Percentiles rank a stretch among this genome's conserved stretches.
Conservation (phyloP, 2,329 filamentous ascomycete genomes). For the Pseudocercospora pini-densiflorae region DNA sequence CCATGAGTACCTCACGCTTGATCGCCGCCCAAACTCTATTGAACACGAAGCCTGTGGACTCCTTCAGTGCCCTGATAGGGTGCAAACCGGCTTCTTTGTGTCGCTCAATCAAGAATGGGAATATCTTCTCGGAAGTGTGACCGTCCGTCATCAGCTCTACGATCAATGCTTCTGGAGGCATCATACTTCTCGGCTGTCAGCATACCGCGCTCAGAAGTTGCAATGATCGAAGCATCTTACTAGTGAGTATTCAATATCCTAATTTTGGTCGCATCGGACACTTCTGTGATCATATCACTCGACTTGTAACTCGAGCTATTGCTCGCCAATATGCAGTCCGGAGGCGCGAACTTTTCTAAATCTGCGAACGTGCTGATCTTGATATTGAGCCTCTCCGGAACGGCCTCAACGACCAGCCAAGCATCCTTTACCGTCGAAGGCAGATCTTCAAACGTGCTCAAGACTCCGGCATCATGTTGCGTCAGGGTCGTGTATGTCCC, state of each 20-base stretch:
- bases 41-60: slow-evolving; percentile 61
- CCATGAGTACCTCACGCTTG: slow-evolving; percentile 56
- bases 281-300: slow-evolving; percentile 52
- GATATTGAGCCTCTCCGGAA: slow-evolving; percentile 56
- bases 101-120: slow-evolving; percentile 51
- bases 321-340: slow-evolving; percentile 55
- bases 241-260: slow-evolving; percentile 58
- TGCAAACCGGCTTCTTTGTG: slow-evolving; percentile 48
- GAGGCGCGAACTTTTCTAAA: slow-evolving; percentile 48
- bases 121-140: slow-evolving; percentile 47
- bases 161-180: slow-evolving; percentile 45
- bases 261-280: slow-evolving; percentile 44
- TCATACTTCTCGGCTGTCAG: slow-evolving; percentile 3
- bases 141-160: slow-evolving; percentile 62
- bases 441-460: slow-evolving; percentile 36
- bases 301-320: slow-evolving; percentile 61
- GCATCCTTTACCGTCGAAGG: slow-evolving; percentile 48
- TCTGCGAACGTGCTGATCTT: slow-evolving; percentile 56
- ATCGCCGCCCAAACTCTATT: slow-evolving; percentile 63
- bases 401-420: slow-evolving; percentile 61
- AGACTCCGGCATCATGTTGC: slow-evolving; percentile 41
- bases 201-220: too few species aligned
- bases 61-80: slow-evolving; percentile 50
- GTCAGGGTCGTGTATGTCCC: too few species aligned
- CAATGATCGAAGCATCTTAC: slow-evolving; percentile 19